phyloP scores from a whole-genome alignment of 2,329 filamentous ascomycete genomes.

The Claviceps arundinis region DNA sequence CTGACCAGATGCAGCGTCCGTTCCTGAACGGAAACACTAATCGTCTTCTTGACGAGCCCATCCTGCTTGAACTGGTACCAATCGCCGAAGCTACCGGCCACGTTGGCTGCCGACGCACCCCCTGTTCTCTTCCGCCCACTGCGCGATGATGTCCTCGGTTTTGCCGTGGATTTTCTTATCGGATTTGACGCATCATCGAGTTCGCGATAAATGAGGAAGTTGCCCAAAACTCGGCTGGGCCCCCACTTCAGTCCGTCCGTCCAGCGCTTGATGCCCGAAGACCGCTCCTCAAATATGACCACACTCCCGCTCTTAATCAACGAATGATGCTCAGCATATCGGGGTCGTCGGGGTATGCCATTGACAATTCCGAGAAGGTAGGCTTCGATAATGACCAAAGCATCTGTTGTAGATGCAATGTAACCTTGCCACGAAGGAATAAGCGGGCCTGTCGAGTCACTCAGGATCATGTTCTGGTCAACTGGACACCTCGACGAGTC shows the following conservation, averaged over 20 bases:
- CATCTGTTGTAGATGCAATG: slow-evolving; percentile 55
- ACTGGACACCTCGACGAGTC: not conserved
- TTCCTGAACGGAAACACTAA: slow-evolving; percentile 61
- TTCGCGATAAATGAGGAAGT: slow-evolving; percentile 75
- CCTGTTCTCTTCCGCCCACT: not conserved
- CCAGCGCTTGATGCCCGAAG: slow-evolving; percentile 85
- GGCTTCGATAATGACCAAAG: slow-evolving; percentile 68
- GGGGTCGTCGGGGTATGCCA: slow-evolving; percentile 68
- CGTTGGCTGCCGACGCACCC: slow-evolving; percentile 4
- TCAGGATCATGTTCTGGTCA: not conserved
- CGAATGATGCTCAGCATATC: slow-evolving; percentile 63
- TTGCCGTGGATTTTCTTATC: not conserved
- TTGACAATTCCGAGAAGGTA: slow-evolving; percentile 55
- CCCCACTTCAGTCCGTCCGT: slow-evolving; percentile 85
- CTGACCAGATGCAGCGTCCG: slow-evolving; percentile 74
- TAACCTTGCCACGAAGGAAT: slow-evolving; percentile 54
- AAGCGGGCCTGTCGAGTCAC: slow-evolving; percentile 21
- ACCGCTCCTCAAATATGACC: slow-evolving; percentile 81
- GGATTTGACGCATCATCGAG: slow-evolving; percentile 32
- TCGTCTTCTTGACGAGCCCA: slow-evolving; percentile 82
- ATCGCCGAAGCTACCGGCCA: slow-evolving; percentile 65
- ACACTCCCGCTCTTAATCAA: slow-evolving; percentile 73
- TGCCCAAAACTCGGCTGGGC: slow-evolving; percentile 71
- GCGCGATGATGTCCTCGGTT: not conserved
- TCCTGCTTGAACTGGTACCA: slow-evolving; percentile 74